Evolutionary conservation across 768 basidiomycete species (phyloP).

Genomic region (Tulasnella sp.): DNA sequence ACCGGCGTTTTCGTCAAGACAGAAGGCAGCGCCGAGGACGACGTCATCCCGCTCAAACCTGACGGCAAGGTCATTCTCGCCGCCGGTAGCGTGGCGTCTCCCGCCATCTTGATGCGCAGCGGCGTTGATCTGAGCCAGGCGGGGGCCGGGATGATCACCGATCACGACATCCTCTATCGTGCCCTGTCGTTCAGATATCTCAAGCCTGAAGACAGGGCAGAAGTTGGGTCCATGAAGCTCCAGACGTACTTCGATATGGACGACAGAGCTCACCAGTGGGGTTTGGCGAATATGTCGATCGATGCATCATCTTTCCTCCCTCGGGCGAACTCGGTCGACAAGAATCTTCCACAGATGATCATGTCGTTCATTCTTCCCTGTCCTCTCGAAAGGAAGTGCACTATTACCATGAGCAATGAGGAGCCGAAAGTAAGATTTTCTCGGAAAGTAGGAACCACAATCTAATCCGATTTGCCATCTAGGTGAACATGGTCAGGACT

Average conservation of each 20-base stretch:
- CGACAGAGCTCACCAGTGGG: constrained; percentile 12
- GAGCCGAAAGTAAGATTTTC: constrained; percentile 21
- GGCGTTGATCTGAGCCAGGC: neutral
- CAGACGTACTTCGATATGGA: constrained; percentile 18
- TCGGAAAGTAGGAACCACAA: constrained; percentile 11
- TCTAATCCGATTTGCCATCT: neutral
- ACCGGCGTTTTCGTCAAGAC: constrained; percentile 8
- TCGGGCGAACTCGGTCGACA: constrained; percentile 9
- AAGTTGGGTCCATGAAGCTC: constrained; percentile 24
- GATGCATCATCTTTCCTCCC: constrained; percentile 25
- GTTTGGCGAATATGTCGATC: constrained; percentile 22
- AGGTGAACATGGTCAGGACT: constrained; percentile 4
- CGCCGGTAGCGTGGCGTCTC: constrained; percentile 21
- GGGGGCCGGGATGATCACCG: constrained; percentile 20
- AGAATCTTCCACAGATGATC: constrained; percentile 16
- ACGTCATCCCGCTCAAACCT: neutral
- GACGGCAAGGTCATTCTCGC: constrained; percentile 16
- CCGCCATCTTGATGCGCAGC: constrained; percentile 23
- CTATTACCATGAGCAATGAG: constrained; percentile 16
- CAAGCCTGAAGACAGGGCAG: constrained; percentile 11
- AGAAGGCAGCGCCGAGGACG: neutral
- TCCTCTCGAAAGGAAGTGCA: constrained; percentile 17
- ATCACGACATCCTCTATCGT: constrained; percentile 23
- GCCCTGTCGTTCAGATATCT: constrained; percentile 20
- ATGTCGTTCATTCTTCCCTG: constrained; percentile 17